These are phyloP conservation scores for Aegilops speltoides DNA, from an alignment of 176 grass and related monocot species.

Conservation along the genomic window DNA sequence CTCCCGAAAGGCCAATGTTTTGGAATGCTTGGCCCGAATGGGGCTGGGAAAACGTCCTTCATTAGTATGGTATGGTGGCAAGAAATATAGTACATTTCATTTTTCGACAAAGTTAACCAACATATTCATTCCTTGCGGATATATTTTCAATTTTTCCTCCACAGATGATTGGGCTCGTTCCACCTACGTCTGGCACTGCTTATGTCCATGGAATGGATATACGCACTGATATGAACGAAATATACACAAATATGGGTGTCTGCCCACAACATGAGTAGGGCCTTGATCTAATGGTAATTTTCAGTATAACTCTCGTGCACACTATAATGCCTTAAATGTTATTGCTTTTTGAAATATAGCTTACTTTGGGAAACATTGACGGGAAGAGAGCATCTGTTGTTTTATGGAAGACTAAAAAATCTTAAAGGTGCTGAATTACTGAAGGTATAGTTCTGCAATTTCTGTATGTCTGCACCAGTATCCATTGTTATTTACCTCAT, in stretches of 20 bases:
- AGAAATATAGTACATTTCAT: not conserved
- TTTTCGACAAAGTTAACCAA: not conserved
- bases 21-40: slow-evolving; percentile 96
- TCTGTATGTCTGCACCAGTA: not conserved
- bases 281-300: not conserved
- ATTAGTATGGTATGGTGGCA: slow-evolving; percentile 78
- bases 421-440: slow-evolving; percentile 63
- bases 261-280: slow-evolving; percentile 92
- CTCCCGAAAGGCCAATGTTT: slow-evolving; percentile 90
- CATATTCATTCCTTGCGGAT: not conserved
- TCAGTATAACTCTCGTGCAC: not conserved
- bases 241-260: slow-evolving; percentile 94
- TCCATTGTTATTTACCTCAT: not conserved
- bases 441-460: slow-evolving; percentile 45
- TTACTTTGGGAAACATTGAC: slow-evolving; percentile 98
- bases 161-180: slow-evolving; percentile 90
- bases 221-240: slow-evolving; percentile 60
- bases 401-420: slow-evolving; percentile 95
- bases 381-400: slow-evolving; percentile 80
- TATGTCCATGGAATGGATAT: slow-evolving; percentile 91
- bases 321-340: not conserved
- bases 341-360: slow-evolving; percentile 42
- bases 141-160: not conserved
- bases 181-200: slow-evolving; percentile 72
- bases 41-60: slow-evolving; percentile 95